phyloP scores from a whole-genome alignment of 768 basidiomycete genomes.

The Mrakia frigida region DNA sequence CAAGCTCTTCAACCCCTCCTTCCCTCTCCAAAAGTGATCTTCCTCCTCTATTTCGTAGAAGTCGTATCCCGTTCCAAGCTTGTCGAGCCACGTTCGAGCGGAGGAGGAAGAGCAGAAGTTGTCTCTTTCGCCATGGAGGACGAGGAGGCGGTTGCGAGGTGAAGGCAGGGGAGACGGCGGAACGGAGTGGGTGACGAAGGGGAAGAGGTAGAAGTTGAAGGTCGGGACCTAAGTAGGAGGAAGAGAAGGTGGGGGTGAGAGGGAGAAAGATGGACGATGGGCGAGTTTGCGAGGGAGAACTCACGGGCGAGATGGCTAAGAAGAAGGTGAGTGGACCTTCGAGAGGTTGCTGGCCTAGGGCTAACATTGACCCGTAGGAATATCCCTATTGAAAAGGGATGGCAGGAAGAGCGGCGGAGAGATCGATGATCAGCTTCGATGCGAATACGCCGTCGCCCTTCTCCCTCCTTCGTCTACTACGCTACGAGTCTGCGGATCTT shows the following conservation, averaged over 20 bases:
- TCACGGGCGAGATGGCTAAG: background rate
- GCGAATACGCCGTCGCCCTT: too few species aligned
- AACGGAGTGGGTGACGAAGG: background rate
- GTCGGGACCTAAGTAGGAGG: background rate
- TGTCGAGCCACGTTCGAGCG: background rate
- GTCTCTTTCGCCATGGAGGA: background rate
- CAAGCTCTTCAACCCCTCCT: background rate
- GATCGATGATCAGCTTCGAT: background rate
- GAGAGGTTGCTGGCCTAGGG: background rate
- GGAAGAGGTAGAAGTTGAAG: background rate
- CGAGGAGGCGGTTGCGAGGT: background rate
- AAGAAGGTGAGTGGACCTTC: background rate
- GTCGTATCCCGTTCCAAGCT: background rate
- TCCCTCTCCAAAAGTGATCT: background rate
- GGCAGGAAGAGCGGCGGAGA: background rate
- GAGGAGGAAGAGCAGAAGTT: background rate
- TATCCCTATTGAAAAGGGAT: background rate
- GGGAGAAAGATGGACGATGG: background rate
- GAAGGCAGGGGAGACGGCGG: background rate
- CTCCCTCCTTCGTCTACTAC: too few species aligned
- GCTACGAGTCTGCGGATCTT: too few species aligned
- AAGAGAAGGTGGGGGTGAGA: background rate
- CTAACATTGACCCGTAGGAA: background rate
- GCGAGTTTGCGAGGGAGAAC: background rate
- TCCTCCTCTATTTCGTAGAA: background rate